Conservation (phyloP, 108 stramenopile species). For the Pseudonitzschia delicatissima region DNA sequence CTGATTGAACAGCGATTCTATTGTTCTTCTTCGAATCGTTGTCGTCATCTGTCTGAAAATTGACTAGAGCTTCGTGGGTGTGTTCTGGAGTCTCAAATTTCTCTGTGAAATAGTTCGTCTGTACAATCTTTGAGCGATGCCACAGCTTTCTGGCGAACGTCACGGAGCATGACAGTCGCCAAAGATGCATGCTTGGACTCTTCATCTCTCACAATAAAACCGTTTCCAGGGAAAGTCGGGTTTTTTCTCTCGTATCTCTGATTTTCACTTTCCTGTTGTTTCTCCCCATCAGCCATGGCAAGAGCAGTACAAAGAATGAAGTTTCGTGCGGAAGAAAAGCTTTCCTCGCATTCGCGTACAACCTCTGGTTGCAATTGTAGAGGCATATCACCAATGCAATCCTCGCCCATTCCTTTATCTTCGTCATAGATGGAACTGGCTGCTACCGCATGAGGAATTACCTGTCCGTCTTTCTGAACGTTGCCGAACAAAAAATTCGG, state of each 20-base stretch:
- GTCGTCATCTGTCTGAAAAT: too few relatives aligned
- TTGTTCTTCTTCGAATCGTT: neutral
- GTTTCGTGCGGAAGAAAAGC: neutral
- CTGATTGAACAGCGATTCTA: neutral
- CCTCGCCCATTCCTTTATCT: neutral
- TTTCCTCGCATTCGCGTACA: neutral
- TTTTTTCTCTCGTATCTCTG: neutral
- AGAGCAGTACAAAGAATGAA: neutral
- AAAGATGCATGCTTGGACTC: neutral
- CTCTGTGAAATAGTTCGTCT: neutral
- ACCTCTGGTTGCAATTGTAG: neutral
- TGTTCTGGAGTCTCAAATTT: too few relatives aligned
- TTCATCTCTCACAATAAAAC: neutral
- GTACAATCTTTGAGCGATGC: neutral
- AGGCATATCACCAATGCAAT: neutral
- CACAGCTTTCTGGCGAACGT: neutral
- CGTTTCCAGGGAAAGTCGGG: neutral
- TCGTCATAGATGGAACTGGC: neutral
- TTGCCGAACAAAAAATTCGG: neutral
- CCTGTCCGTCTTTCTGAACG: constrained; percentile 2
- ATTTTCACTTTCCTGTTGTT: neutral
- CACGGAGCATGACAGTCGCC: neutral
- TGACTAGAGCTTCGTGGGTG: too few relatives aligned
- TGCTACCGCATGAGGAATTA: neutral
- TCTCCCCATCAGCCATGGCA: neutral